phyloP scores from a whole-genome alignment of 106 monocot species.

The Vanilla planifolia region DNA sequence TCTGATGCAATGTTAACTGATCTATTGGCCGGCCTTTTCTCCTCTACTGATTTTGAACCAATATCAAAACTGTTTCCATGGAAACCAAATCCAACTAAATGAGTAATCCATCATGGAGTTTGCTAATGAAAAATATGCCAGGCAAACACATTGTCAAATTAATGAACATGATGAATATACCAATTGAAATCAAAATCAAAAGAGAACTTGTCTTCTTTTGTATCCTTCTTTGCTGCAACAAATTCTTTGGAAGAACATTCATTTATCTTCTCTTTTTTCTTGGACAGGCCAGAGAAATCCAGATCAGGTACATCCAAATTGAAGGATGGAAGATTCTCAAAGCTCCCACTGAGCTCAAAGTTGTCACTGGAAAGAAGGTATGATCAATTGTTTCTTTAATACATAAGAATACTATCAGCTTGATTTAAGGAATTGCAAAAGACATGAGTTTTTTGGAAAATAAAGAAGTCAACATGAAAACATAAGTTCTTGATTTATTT shows the following conservation, averaged over 20 bases:
- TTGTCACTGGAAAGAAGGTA: conserved; percentile 52
- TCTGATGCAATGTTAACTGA: conserved; percentile 11
- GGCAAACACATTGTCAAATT: neutral
- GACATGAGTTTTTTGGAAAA: neutral
- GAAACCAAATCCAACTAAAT: conserved; percentile 10
- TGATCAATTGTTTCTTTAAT: neutral
- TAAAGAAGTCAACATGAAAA: neutral
- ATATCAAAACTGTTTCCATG: conserved; percentile 75
- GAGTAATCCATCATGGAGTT: neutral
- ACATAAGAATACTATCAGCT: neutral
- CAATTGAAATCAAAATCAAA: conserved; percentile 88
- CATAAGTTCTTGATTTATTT: neutral
- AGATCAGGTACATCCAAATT: conserved; percentile 79
- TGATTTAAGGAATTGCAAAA: neutral
- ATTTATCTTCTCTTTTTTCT: conserved; percentile 39
- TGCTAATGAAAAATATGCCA: neutral
- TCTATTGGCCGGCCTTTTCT: conserved; percentile 24
- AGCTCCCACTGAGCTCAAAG: conserved; percentile 71
- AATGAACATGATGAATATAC: conserved; percentile 30
- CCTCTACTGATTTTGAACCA: conserved; percentile 37
- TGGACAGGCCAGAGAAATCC: conserved; percentile 62
- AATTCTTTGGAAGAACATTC: conserved; percentile 34
- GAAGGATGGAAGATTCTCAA: conserved; percentile 84
- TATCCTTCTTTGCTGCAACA: conserved; percentile 26
- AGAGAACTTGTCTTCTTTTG: conserved; percentile 50